Conservation (phyloP, 805 yeast genomes). For the Monosporozyma servazzii region DNA sequence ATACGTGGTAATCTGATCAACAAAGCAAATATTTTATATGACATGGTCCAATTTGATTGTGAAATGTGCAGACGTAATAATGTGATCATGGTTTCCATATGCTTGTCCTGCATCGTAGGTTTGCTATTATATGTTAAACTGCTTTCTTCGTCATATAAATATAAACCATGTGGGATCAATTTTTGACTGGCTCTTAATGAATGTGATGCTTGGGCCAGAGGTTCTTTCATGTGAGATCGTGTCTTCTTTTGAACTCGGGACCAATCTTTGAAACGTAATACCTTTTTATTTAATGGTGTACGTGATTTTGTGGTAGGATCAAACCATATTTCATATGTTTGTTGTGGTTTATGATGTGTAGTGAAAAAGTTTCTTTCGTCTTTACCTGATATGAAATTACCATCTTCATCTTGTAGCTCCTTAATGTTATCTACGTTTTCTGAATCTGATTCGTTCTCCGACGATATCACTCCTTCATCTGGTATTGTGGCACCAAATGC, state of each 20-base stretch:
- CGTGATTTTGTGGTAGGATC: constrained; percentile 6
- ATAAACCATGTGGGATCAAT: constrained; percentile 3
- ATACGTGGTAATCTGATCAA: constrained; percentile 40
- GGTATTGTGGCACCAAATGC: neutral
- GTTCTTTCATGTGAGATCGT: constrained; percentile 10
- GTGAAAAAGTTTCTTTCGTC: constrained; percentile 18
- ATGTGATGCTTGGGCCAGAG: constrained; percentile 1
- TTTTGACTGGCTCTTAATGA: constrained; percentile 16
- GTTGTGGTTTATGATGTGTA: constrained; percentile 26
- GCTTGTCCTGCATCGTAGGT: constrained; percentile 12
- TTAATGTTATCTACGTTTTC: neutral
- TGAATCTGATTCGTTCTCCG: neutral
- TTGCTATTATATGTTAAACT: neutral
- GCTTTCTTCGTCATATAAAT: constrained; percentile 4
- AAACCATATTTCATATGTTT: constrained; percentile 26
- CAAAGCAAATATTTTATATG: constrained; percentile 43
- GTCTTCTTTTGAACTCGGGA: constrained; percentile 13
- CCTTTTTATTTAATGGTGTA: constrained; percentile 13
- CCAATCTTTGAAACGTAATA: constrained; percentile 14
- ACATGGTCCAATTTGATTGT: constrained; percentile 44
- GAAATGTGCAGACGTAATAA: constrained; percentile 43
- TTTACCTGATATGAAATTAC: neutral
- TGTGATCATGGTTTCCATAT: constrained; percentile 28
- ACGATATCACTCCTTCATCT: neutral
- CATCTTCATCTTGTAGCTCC: neutral